Evolutionary conservation across 1,139 yeast genomes (phyloP).

Genomic region (Saccharomyces hybrid): DNA sequence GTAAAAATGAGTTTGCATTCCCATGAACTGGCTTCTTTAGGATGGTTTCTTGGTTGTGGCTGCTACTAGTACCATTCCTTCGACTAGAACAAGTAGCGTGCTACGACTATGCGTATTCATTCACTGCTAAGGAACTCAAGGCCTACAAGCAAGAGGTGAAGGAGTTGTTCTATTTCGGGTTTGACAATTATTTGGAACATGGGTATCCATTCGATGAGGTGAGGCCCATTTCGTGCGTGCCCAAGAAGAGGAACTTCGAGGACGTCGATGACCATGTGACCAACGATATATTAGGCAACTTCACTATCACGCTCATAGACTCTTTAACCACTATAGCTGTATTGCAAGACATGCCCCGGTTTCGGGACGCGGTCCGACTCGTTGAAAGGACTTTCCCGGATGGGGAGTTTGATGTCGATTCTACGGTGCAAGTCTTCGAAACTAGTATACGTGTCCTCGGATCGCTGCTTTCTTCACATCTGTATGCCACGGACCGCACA

Average conservation of each 20-base stretch:
- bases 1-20: background rate
- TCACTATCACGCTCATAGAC: conserved; percentile 70
- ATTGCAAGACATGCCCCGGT: conserved; percentile 53
- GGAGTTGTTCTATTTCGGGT: conserved; percentile 63
- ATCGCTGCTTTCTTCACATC: conserved; percentile 68
- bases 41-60: background rate
- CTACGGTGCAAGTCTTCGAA: conserved; percentile 81
- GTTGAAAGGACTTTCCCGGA: conserved; percentile 34
- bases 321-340: conserved; percentile 71
- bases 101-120: conserved; percentile 21
- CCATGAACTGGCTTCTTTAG: background rate
- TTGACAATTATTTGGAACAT: conserved; percentile 58
- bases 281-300: conserved; percentile 83
- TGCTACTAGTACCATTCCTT: background rate
- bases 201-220: conserved; percentile 86
- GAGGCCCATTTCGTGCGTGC: conserved; percentile 61
- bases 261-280: conserved; percentile 50
- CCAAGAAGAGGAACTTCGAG: conserved; percentile 55
- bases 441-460: conserved; percentile 74
- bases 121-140: conserved; percentile 45
- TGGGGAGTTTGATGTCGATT: conserved; percentile 49
- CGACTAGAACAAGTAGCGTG: background rate
- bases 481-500: conserved; percentile 54
- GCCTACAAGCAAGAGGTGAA: conserved; percentile 45
- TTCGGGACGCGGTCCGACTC: conserved; percentile 43